A percentile compares a stretch with the other conserved stretches of the same genome.
Evolutionary conservation across 352 stramenopile genomes (phyloP).

Genomic region (Globisporangium paroecandrum): DNA sequence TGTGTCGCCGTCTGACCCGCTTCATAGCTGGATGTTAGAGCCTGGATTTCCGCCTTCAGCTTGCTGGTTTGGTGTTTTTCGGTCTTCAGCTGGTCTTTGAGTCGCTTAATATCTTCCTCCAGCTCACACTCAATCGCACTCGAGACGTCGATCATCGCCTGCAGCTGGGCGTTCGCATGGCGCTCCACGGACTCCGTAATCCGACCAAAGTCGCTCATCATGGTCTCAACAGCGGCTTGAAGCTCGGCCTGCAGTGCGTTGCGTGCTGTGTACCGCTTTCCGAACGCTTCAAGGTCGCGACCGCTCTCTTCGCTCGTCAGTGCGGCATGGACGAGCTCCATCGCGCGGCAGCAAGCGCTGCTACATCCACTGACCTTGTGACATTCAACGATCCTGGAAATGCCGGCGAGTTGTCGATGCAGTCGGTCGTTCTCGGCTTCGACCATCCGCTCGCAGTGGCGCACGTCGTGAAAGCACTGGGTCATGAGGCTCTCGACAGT

Average conservation of each 20-base stretch:
- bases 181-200: neutral
- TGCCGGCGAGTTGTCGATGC: neutral
- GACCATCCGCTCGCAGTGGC: neutral
- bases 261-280: neutral
- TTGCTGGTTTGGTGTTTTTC: neutral
- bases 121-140: neutral
- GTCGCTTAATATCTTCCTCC: neutral
- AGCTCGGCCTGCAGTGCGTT: neutral
- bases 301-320: neutral
- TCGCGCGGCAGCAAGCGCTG: neutral
- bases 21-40: neutral
- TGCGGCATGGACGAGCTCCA: neutral
- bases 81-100: neutral
- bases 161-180: neutral
- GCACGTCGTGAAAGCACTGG: neutral
- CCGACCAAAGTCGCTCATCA: neutral
- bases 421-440: slow-evolving; percentile 6
- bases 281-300: neutral
- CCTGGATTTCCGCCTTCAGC: neutral
- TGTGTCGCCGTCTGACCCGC: neutral
- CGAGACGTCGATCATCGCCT: neutral
- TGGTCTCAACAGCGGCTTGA: neutral
- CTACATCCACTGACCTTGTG: neutral
- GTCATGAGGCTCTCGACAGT: neutral
- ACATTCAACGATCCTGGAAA: neutral